phyloP scores from a whole-genome alignment of 176 grass and related monocot genomes.

The Coix lacrymajobi region DNA sequence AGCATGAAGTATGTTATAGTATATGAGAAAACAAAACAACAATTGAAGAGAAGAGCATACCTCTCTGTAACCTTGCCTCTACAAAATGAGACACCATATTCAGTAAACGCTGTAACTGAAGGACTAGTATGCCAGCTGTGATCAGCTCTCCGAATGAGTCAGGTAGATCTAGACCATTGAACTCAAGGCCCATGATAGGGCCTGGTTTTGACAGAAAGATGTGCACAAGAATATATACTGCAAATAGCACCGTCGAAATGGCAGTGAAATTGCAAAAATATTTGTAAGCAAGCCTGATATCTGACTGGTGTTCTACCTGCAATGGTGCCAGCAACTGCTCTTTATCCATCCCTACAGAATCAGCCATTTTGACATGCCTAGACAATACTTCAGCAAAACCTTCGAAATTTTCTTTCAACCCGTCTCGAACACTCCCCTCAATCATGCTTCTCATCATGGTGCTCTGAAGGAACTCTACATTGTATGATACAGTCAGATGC shows the following conservation, averaged over 20 bases:
- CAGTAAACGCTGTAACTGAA: constrained; percentile 55
- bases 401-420: constrained; percentile 81
- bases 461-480: constrained; percentile 67
- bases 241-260: constrained; percentile 47
- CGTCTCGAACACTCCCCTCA: constrained; percentile 56
- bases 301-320: constrained; percentile 50
- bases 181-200: constrained; percentile 57
- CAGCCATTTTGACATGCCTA: constrained; percentile 46
- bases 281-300: constrained; percentile 49
- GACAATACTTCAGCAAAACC: constrained; percentile 48
- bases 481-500: constrained; percentile 56
- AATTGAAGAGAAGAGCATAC: constrained; percentile 25
- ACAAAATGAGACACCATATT: constrained; percentile 78
- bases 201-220: constrained; percentile 55
- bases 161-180: constrained; percentile 73
- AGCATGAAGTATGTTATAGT: not conserved
- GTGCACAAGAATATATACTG: constrained; percentile 66
- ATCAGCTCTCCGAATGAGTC: constrained; percentile 79
- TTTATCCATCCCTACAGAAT: constrained; percentile 59
- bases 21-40: not conserved
- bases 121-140: constrained; percentile 57
- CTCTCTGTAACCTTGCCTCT: constrained; percentile 66
- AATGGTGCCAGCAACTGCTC: constrained; percentile 70
- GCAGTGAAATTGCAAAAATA: constrained; percentile 84
- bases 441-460: constrained; percentile 88